A percentile compares a stretch with the other conserved stretches of the same genome.
Conservation (phyloP, 2,329 filamentous ascomycete genomes). For the Beauveria asiatica region DNA sequence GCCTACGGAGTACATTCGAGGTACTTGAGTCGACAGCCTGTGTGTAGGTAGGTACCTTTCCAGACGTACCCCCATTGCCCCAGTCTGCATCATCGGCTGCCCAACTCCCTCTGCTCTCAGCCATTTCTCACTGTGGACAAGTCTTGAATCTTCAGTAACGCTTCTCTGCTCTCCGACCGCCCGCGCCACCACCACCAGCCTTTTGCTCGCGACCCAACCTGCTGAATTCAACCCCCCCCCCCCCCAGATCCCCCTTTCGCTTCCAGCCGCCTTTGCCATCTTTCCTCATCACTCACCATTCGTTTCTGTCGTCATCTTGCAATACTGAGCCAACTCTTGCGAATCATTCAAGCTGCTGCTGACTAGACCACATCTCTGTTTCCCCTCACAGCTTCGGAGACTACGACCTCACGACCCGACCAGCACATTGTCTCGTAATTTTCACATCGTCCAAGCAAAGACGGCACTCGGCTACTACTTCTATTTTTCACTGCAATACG, state of each 20-base stretch:
- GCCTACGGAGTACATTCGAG: not conserved
- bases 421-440: not conserved
- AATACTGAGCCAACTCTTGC: not conserved
- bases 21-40: not conserved
- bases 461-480: not conserved
- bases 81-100: not conserved
- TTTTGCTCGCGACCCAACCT: constrained; percentile 1
- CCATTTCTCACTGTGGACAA: not conserved
- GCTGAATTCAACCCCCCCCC: not conserved
- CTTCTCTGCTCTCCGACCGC: not conserved
- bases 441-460: not conserved
- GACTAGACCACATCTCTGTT: not conserved
- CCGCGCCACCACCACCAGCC: not conserved
- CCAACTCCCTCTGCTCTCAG: not conserved
- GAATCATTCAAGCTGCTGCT: not conserved
- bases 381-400: constrained; percentile 5
- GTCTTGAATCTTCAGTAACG: not conserved
- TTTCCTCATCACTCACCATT: not conserved
- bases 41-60: not conserved
- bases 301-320: not conserved
- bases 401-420: not conserved
- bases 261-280: not conserved
- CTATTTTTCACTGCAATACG: not conserved
- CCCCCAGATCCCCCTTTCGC: not conserved
- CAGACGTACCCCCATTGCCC: not conserved